Evolutionary conservation across 2,329 filamentous ascomycete species (phyloP).

Genomic region (Byssoonygena ceratinophila): DNA sequence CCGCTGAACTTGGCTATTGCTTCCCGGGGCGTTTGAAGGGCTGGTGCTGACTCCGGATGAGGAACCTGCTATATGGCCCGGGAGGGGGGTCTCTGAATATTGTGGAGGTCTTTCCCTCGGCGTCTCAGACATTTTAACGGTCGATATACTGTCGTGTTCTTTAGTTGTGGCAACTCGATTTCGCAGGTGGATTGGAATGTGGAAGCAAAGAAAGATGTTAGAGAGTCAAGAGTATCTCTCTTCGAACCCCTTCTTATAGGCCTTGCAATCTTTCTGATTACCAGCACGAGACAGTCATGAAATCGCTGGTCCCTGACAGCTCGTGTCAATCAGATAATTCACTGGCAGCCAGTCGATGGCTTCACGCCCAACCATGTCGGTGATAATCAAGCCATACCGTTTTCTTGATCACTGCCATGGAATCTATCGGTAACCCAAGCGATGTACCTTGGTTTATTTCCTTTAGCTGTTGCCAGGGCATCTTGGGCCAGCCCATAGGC

Average conservation of each 20-base stretch:
- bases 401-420: neutral
- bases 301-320: neutral
- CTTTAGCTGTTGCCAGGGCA: slow-evolving; percentile 55
- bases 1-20: neutral
- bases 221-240: neutral
- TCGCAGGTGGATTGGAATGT: neutral
- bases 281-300: neutral
- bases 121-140: neutral
- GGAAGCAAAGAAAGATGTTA: neutral
- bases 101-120: neutral
- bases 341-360: neutral
- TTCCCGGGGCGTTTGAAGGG: neutral
- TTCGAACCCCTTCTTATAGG: neutral
- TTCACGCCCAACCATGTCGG: neutral
- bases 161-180: neutral
- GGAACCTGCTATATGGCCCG: neutral
- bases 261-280: neutral
- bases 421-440: slow-evolving; percentile 10
- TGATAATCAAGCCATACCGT: neutral
- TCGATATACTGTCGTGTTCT: too few relatives aligned
- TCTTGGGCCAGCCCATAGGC: slow-evolving; percentile 76
- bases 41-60: neutral
- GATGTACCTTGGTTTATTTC: slow-evolving; percentile 63
- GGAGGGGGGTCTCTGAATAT: neutral
- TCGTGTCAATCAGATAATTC: neutral